Evolutionary conservation across 768 basidiomycete genomes (phyloP).

Genomic region (Lactarius psammicola): DNA sequence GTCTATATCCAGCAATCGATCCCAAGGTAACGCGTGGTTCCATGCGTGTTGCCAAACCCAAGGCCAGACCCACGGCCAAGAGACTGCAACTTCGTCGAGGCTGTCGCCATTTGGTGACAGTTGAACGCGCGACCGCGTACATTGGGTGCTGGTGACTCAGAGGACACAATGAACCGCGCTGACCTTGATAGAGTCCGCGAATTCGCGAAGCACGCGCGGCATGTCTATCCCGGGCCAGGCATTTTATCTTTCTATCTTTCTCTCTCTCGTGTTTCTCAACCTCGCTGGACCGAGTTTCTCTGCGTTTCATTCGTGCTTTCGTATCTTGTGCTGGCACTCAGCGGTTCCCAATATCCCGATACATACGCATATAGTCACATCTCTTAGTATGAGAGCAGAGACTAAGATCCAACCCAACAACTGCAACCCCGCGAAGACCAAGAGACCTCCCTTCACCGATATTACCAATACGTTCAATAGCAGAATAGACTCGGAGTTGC

Average conservation of each 20-base stretch:
- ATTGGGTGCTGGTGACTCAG: not conserved
- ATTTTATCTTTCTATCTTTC: not conserved
- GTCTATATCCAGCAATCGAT: conserved; percentile 17
- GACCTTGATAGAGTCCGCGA: not conserved
- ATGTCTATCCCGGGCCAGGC: not conserved
- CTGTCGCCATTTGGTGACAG: conserved; percentile 3
- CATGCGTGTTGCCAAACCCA: conserved; percentile 19
- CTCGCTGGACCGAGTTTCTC: conserved; percentile 18
- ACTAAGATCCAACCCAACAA: not conserved
- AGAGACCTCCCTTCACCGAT: conserved; percentile 23
- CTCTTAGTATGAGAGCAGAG: not conserved
- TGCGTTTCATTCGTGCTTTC: conserved; percentile 22
- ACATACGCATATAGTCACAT: not conserved
- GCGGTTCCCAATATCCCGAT: not conserved
- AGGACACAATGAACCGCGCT: not conserved
- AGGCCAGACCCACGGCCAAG: conserved; percentile 15
- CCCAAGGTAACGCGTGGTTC: conserved; percentile 7
- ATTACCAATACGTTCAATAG: conserved; percentile 21
- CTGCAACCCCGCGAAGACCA: not conserved
- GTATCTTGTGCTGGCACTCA: conserved; percentile 23
- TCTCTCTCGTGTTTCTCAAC: not conserved
- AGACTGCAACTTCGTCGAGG: conserved; percentile 20
- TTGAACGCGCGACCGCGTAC: conserved; percentile 11
- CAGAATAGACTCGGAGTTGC: not conserved
- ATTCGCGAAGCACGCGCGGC: not conserved